These are phyloP conservation scores for Zygosaccharomyces bailii DNA, from an alignment of 805 yeast species.

Conservation along the genomic window DNA sequence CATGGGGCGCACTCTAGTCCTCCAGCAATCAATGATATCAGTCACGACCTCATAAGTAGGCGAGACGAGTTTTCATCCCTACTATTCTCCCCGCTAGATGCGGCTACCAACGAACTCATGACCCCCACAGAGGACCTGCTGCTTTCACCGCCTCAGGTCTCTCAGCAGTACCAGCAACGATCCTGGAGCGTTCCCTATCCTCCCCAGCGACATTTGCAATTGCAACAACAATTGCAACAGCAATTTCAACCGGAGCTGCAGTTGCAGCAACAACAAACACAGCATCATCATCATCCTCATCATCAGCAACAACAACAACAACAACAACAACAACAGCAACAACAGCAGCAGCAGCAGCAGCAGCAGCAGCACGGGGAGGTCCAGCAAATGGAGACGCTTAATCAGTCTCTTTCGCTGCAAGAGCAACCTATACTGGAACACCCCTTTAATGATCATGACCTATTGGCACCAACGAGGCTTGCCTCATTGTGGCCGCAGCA, in stretches of 20 bases:
- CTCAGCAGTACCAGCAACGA: background rate
- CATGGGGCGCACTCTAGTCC: background rate
- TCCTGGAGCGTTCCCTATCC: background rate
- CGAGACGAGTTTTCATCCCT: constrained; percentile 4
- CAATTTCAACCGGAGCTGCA: constrained; percentile 1
- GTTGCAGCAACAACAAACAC: constrained; percentile 1
- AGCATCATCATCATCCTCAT: background rate
- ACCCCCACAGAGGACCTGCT: constrained; percentile 5
- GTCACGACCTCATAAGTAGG: constrained; percentile 3
- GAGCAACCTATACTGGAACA: background rate
- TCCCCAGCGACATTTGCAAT: background rate
- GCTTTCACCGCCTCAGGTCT: constrained; percentile 8
- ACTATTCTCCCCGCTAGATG: constrained; percentile 7
- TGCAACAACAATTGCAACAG: constrained; percentile 6
- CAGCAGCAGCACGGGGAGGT: background rate
- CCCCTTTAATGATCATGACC: constrained; percentile 2
- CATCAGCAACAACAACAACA: constrained; percentile 4
- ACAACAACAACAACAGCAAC: constrained; percentile 3
- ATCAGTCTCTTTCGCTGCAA: background rate
- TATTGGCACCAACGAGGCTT: constrained; percentile 5
- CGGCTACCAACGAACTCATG: constrained; percentile 6
- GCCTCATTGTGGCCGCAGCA: constrained; percentile 6
- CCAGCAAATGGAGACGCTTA: background rate
- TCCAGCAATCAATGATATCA: background rate
- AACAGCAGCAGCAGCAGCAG: background rate